These are phyloP conservation scores for Fusarium neocosmosporiellum DNA, from an alignment of 2,329 filamentous ascomycete genomes.

Conservation along the genomic window DNA sequence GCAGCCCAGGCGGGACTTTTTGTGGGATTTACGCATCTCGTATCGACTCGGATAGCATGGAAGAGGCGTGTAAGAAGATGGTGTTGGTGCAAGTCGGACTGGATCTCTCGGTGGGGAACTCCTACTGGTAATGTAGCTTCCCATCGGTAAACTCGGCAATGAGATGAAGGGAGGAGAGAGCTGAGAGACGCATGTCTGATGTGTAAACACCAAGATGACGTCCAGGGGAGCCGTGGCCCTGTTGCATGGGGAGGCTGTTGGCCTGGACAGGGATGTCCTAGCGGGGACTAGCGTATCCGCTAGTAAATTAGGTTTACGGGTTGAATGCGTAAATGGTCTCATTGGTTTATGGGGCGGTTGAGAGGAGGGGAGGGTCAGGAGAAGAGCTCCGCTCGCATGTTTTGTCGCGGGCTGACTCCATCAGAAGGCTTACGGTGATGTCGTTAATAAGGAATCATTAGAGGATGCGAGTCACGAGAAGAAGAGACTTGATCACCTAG, in stretches of 20 bases:
- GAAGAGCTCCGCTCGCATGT: background rate
- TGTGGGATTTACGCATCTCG: constrained; percentile 5
- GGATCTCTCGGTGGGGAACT: background rate
- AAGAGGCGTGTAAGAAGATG: background rate
- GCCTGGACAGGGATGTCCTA: background rate
- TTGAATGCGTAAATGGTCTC: background rate
- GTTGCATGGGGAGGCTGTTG: background rate
- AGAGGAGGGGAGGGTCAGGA: background rate
- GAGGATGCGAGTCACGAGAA: background rate
- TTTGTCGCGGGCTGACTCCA: background rate
- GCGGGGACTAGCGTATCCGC: background rate
- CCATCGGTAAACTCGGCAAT: background rate
- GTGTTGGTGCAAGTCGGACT: background rate
- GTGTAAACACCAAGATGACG: background rate
- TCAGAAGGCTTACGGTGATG: background rate
- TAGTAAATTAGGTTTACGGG: background rate
- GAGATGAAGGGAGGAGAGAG: background rate
- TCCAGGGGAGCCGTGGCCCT: background rate
- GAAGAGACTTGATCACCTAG: too few species aligned
- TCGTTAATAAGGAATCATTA: background rate
- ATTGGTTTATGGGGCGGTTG: background rate
- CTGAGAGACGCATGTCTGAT: background rate
- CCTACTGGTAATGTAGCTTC: background rate
- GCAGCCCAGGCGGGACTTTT: constrained; percentile 5
- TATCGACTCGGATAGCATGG: background rate